Percentiles rank a stretch among this genome's conserved stretches.
Evolutionary conservation across 2,329 filamentous ascomycete species (phyloP).

Genomic region (Fusarium sterilihyphosum): DNA sequence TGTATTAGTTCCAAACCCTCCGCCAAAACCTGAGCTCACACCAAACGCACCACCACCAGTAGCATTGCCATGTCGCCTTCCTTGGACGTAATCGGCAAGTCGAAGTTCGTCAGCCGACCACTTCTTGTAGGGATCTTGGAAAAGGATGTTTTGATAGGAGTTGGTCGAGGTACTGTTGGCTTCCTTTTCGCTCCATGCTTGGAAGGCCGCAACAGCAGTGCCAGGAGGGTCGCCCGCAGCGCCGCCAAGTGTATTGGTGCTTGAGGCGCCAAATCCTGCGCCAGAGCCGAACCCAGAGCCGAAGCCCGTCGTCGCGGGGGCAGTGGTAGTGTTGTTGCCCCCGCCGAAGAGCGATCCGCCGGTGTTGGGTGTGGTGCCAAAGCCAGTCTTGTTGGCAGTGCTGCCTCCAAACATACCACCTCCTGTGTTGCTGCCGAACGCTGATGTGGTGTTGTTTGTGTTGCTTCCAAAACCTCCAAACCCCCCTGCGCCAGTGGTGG

Average conservation of each 20-base stretch:
- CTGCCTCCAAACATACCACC: constrained; percentile 65
- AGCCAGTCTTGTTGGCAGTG: constrained; percentile 58
- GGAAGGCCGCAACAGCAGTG: constrained; percentile 75
- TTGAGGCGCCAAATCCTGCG: constrained; percentile 54
- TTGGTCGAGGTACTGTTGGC: constrained; percentile 63
- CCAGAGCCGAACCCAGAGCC: constrained; percentile 55
- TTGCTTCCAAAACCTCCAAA: constrained; percentile 55
- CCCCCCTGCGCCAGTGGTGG: constrained; percentile 50
- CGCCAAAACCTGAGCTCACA: constrained; percentile 62
- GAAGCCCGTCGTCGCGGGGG: constrained; percentile 47
- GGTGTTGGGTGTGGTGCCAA: constrained; percentile 56
- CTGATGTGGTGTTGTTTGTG: constrained; percentile 47
- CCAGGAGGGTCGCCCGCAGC: constrained; percentile 69
- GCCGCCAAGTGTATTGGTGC: constrained; percentile 62
- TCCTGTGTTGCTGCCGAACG: constrained; percentile 53
- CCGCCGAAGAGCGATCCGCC: constrained; percentile 60
- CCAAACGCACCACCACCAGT: constrained; percentile 90
- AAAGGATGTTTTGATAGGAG: constrained; percentile 81
- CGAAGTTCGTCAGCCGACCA: constrained; percentile 89
- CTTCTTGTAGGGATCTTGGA: constrained; percentile 84
- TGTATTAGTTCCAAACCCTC: constrained; percentile 58
- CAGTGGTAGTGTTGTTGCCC: constrained; percentile 40
- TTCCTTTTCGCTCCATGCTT: constrained; percentile 79
- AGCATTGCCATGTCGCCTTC: constrained; percentile 82
- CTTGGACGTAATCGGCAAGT: constrained; percentile 88